Base-by-base conservation (phyloP, 768 basidiomycete species). In the Tulasnella sp. region DNA sequence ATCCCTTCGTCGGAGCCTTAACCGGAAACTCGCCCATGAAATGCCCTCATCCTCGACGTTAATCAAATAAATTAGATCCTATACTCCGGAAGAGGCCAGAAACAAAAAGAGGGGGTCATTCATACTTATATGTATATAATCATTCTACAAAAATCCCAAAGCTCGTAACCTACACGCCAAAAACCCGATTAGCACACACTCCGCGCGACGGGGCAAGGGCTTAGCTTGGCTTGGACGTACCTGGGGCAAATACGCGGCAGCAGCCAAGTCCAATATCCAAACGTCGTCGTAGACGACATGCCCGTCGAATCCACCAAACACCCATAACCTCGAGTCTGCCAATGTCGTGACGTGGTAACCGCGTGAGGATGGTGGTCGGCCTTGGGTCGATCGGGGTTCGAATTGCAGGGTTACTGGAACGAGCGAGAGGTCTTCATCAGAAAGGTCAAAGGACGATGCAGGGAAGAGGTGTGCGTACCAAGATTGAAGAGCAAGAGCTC, bases 401-500 rank as follows among this genome's bases (percentile, higher is more conserved):
- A 93, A 98, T 85, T 92, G 91, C 2, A 97, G 88, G 28, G 93
- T 94, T 4, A 97, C 96, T 97, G 84, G 8, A 14, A 48, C 28
- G 75, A 58, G 81, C 76, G 54, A 22, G 11, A 31, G n/a, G 48
- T 5, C 24, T 3, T n/a, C 54, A 42, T 46, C 34, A 11, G 58
- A 41, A 75, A 50, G 41, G 41, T 48, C 60, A 64, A 41, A 18
- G 31, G 9, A 58, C 8, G 16, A 40, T 40, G n/a, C 69, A 77
- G 4, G 64, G 74, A 37, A 74, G 40, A 12, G 50, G 31, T 42
- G 60, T 16, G 82, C 86, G 42, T 81, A 96, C 96, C 94, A 46
- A 98, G 91, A 84, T 98, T 96, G 86, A 96, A 96, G 7, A 95
- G 87, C 24, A 96, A 88, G 5, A 97, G 87, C 16, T 97, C 94